Evolutionary conservation across 1,139 yeast species (phyloP).

Genomic region (Lodderomyces pseudojiufengensis): DNA sequence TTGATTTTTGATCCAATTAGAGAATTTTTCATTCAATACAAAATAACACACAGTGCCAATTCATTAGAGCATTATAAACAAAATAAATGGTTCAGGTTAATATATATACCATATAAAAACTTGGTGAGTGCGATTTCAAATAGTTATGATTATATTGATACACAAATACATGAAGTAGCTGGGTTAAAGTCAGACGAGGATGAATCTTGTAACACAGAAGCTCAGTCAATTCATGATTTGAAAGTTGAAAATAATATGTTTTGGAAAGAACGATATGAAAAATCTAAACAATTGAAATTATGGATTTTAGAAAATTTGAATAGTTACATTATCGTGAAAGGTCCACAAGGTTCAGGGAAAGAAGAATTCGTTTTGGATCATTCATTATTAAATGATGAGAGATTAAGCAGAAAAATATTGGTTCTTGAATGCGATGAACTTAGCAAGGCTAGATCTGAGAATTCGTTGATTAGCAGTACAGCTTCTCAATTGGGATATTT

Average conservation of each 20-base stretch:
- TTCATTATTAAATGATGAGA: conserved; percentile 48
- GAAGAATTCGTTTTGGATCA: conserved; percentile 72
- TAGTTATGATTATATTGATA: conserved; percentile 29
- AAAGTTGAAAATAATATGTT: conserved; percentile 31
- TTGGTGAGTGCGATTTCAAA: conserved; percentile 24
- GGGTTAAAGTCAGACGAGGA: conserved; percentile 15
- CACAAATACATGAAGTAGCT: conserved; percentile 18
- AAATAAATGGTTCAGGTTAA: conserved; percentile 24
- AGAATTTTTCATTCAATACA: conserved; percentile 71
- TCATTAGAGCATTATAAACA: conserved; percentile 31
- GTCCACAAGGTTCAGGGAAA: conserved; percentile 95
- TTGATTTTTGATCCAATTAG: conserved; percentile 90
- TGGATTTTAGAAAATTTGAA: conserved; percentile 81
- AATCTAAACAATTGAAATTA: conserved; percentile 62
- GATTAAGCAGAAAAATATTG: conserved; percentile 52
- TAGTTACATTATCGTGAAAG: conserved; percentile 83
- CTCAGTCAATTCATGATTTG: conserved; percentile 7
- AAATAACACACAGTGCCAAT: conserved; percentile 49
- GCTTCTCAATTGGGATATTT: conserved; percentile 83
- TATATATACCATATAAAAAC: conserved; percentile 26
- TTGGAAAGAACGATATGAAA: conserved; percentile 71
- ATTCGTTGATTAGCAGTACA: conserved; percentile 60
- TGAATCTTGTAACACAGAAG: background rate
- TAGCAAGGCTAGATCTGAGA: conserved; percentile 70
- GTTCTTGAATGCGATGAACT: conserved; percentile 76